Evolutionary conservation across 192 early-diverging fungal genomes (phyloP), one percentile per base, ranked within the genome.

Genomic region (Podila minutissima): DNA sequence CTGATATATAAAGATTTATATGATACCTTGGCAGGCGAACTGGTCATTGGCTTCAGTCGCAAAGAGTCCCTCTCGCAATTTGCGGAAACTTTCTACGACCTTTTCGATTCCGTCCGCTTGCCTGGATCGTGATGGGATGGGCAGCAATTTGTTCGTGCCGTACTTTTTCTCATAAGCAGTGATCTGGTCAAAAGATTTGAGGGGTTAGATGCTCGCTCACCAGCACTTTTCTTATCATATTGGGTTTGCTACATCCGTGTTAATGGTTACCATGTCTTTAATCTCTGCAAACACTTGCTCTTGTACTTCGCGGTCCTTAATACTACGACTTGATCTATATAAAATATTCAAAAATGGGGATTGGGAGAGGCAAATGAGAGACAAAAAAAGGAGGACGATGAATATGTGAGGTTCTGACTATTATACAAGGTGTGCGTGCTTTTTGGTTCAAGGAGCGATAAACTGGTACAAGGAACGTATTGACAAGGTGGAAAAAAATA

Each of bases 231-330:
- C 41, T 46, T 2, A 46, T 46, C 41, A 15, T n/a, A n/a, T 13
- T 41, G 11, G 9, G 10, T 13, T 46, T 17, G 41, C 15, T 17
- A 17, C 4, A 17, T 46, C 41, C 35, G 35, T 1, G 41, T 53
- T 0, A 35, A 19, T 0, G n/a, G 24, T 72, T 81, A 81, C 77
- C 77, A 81, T 81, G 4, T 37, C 55, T 73, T 81, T 73, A 69
- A 81, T 81, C 71, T 81, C 77, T 60, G 51, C 26, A 67, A 81
- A 73, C 69, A 81, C 71, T 29, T 58, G 77, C 26, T 81, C 77
- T 37, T 81, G 77, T 58, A 81, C 63, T 64, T 53, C 62, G 57
- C 71, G 70, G 29, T 66, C 37, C 66, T 81, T 81, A 32, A 81
- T n/a, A 63, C 77, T 81, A 73, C 65, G 60, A 24, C 67, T 73